Conservation (phyloP, 305 asterid genomes). For the Fraxinus baroniana region DNA sequence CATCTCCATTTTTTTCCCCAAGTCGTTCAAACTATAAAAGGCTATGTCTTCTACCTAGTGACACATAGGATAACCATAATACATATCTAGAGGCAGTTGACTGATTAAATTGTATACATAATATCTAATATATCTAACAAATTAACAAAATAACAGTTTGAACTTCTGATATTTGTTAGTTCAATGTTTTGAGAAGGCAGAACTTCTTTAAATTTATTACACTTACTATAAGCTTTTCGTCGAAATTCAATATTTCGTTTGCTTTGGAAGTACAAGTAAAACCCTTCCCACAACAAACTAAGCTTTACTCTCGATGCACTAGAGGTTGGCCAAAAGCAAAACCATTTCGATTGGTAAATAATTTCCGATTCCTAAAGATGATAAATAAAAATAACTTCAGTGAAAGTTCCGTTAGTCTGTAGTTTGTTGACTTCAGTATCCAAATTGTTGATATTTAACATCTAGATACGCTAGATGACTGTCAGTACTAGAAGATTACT, state of each 20-base stretch:
- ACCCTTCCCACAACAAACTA: neutral
- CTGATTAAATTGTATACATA: neutral
- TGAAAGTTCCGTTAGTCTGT: neutral
- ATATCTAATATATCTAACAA: neutral
- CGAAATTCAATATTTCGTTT: neutral
- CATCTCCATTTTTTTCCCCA: neutral
- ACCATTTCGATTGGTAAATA: neutral
- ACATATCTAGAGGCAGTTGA: neutral
- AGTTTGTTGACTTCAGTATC: neutral
- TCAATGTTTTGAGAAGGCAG: neutral
- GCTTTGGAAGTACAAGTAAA: neutral
- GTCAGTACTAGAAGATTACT: neutral
- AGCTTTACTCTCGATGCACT: neutral
- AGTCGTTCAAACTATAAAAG: neutral
- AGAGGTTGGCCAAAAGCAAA: neutral
- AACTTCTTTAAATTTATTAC: neutral
- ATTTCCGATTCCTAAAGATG: neutral
- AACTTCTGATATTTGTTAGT: neutral
- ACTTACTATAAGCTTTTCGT: neutral
- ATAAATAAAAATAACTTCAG: neutral
- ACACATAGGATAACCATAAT: neutral
- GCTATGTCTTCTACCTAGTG: neutral
- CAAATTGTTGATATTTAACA: neutral
- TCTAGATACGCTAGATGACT: neutral
- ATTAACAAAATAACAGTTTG: neutral